A percentile compares a stretch with the other conserved stretches of the same genome.
phyloP scores from a whole-genome alignment of 345 rosid genomes.

The Pseudoturritis turrita region DNA sequence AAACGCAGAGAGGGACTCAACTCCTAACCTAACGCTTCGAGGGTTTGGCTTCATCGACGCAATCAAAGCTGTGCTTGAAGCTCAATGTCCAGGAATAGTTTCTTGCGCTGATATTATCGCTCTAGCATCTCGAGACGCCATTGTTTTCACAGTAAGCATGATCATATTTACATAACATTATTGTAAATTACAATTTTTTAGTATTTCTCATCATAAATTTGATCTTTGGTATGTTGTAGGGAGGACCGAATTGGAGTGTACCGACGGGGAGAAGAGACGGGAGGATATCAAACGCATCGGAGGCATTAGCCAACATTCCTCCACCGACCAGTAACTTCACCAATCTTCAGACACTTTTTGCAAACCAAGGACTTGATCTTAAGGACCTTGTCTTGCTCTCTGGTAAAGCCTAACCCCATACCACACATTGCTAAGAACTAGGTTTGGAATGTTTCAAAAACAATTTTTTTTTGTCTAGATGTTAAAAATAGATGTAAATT shows the following conservation, averaged over 20 bases:
- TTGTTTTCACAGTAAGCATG: conserved; percentile 53
- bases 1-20: conserved; percentile 51
- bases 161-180: background rate
- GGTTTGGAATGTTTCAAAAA: background rate
- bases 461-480: background rate
- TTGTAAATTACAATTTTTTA: background rate
- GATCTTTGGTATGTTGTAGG: conserved; percentile 33
- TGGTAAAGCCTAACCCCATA: conserved; percentile 30
- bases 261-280: conserved; percentile 87
- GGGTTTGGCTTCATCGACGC: conserved; percentile 71
- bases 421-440: background rate
- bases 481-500: background rate
- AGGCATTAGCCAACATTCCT: conserved; percentile 57
- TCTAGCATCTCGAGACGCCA: conserved; percentile 62
- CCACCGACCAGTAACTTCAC: conserved; percentile 58
- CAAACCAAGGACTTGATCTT: conserved; percentile 59
- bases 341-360: conserved; percentile 45
- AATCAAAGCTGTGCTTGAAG: conserved; percentile 65
- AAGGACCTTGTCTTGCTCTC: conserved; percentile 66
- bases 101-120: conserved; percentile 82
- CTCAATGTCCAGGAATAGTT: conserved; percentile 66
- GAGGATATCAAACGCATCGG: conserved; percentile 49
- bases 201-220: background rate
- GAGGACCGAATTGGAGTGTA: conserved; percentile 86
- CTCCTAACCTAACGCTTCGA: conserved; percentile 65